A percentile compares a stretch with the other conserved stretches of the same genome.
phyloP scores from a whole-genome alignment of 1,284 basidiomycete species.

The Moesziomyces sp. region DNA sequence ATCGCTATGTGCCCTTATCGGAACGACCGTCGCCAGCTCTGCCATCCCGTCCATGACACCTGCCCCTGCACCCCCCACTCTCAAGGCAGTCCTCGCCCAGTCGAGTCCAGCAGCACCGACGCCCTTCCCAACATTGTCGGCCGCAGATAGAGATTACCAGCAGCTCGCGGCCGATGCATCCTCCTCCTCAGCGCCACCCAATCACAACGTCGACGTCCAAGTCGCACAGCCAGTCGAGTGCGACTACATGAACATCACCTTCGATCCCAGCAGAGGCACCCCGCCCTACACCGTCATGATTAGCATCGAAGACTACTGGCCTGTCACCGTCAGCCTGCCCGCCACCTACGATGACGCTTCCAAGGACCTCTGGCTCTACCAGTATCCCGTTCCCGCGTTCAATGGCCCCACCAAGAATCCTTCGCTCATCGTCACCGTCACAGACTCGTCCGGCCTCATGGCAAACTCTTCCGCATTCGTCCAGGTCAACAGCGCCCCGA shows the following conservation, averaged over 20 bases:
- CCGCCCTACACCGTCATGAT: conserved; percentile 58
- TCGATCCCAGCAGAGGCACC: conserved; percentile 43
- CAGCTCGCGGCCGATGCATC: conserved; percentile 18
- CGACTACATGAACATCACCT: conserved; percentile 55
- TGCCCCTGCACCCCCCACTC: background rate
- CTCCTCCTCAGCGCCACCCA: background rate
- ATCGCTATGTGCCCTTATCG: conserved; percentile 8
- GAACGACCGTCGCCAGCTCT: conserved; percentile 1
- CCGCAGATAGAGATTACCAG: background rate
- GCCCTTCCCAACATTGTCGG: background rate
- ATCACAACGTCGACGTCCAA: conserved; percentile 32
- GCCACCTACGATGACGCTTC: conserved; percentile 42
- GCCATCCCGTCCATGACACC: conserved; percentile 10
- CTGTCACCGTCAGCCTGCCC: conserved; percentile 39
- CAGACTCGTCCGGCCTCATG: conserved; percentile 50
- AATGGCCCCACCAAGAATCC: conserved; percentile 35
- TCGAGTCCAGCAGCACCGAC: conserved; percentile 3
- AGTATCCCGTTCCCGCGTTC: conserved; percentile 44
- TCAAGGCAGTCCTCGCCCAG: background rate
- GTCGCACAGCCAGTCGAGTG: conserved; percentile 49
- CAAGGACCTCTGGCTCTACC: conserved; percentile 50
- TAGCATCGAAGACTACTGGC: conserved; percentile 46
- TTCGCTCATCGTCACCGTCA: conserved; percentile 48
- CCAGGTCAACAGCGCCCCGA: conserved; percentile 11
- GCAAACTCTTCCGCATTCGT: conserved; percentile 52